These are phyloP conservation scores for Acaromyces ingoldii DNA, from an alignment of 1,284 basidiomycete genomes.

Conservation along the genomic window DNA sequence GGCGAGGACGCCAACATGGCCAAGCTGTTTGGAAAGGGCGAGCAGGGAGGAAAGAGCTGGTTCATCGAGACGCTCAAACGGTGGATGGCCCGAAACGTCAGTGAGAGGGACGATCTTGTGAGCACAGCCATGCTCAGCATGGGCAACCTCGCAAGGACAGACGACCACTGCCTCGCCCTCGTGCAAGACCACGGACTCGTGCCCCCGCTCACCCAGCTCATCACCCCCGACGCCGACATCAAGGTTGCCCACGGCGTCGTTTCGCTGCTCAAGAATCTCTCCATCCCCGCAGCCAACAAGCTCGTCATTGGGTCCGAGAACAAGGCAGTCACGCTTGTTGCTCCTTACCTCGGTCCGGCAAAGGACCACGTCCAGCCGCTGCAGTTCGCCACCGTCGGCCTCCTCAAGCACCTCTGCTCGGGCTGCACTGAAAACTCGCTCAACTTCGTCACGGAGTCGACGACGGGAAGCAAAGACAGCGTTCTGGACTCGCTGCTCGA, in stretches of 20 bases:
- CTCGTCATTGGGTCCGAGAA: conserved; percentile 17
- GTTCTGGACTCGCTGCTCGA: conserved; percentile 65
- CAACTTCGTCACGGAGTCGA: conserved; percentile 57
- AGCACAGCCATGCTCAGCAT: conserved; percentile 76
- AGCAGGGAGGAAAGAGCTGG: conserved; percentile 57
- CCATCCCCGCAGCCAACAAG: conserved; percentile 40
- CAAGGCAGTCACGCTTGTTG: conserved; percentile 4
- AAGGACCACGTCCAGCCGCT: conserved; percentile 56
- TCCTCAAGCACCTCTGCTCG: conserved; percentile 80
- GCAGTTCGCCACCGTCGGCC: conserved; percentile 78
- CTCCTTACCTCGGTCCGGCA: conserved; percentile 18
- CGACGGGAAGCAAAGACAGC: conserved; percentile 36
- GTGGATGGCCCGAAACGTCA: conserved; percentile 61
- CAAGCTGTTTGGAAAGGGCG: conserved; percentile 58
- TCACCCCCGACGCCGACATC: conserved; percentile 21
- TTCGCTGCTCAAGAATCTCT: conserved; percentile 39
- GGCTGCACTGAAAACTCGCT: conserved; percentile 57
- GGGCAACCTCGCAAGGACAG: conserved; percentile 67
- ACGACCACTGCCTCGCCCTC: conserved; percentile 33
- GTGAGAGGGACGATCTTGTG: conserved; percentile 66
- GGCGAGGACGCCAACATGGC: conserved; percentile 75
- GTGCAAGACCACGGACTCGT: conserved; percentile 29
- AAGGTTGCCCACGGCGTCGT: conserved; percentile 35
- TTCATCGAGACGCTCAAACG: conserved; percentile 69
- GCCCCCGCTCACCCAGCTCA: conserved; percentile 26